A percentile compares a stretch with the other conserved stretches of the same genome.
phyloP scores from a whole-genome alignment of 345 rosid species.

The Rhizophora apiculata region DNA sequence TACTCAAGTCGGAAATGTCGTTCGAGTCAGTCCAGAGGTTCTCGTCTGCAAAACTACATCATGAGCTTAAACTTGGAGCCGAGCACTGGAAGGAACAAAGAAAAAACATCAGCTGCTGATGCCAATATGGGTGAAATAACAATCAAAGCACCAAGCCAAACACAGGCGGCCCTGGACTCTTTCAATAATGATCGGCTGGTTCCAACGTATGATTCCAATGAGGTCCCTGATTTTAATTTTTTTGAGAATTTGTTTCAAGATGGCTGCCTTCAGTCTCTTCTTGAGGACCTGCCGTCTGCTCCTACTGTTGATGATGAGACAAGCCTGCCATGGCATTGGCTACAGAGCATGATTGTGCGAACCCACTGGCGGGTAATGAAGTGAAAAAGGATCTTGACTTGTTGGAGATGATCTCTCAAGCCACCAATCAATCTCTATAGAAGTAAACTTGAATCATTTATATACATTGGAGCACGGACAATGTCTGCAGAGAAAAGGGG shows the following conservation, averaged over 20 bases:
- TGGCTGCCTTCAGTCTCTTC: constrained; percentile 61
- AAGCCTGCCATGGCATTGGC: constrained; percentile 22
- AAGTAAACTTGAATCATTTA: background rate
- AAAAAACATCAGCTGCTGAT: constrained; percentile 21
- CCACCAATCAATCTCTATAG: constrained; percentile 9
- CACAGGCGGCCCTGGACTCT: constrained; percentile 7
- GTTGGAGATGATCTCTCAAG: constrained; percentile 56
- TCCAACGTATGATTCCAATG: constrained; percentile 40
- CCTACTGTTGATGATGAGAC: constrained; percentile 18
- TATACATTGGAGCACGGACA: background rate
- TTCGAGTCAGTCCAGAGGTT: constrained; percentile 60
- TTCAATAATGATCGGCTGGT: constrained; percentile 42
- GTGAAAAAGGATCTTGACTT: constrained; percentile 54
- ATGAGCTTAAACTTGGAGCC: constrained; percentile 62
- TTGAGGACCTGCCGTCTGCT: constrained; percentile 48
- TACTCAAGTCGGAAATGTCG: constrained; percentile 78
- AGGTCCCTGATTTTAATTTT: constrained; percentile 51
- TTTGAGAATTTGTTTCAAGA: constrained; percentile 58
- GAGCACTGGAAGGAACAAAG: constrained; percentile 2
- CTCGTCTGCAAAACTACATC: constrained; percentile 88
- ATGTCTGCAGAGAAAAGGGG: background rate
- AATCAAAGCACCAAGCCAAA: background rate
- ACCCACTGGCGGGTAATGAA: constrained; percentile 17
- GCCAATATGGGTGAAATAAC: background rate
- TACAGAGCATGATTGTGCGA: constrained; percentile 6